phyloP scores from a whole-genome alignment of 1,284 basidiomycete species.

The Tremellales sp. region DNA sequence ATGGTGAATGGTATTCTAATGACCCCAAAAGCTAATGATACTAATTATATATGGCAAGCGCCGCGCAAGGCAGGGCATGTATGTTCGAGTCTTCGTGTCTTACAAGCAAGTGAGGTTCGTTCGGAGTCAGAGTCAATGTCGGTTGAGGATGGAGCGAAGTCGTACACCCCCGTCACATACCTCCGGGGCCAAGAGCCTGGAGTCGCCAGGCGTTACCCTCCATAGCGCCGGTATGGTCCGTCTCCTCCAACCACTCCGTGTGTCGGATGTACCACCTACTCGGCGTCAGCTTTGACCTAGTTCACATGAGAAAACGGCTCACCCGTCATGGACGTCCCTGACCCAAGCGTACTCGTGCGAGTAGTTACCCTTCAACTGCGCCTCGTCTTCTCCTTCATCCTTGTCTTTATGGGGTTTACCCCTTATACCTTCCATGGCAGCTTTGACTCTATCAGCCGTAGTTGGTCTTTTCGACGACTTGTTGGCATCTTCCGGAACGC shows the following conservation, averaged over 20 bases:
- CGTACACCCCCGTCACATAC: too few species aligned
- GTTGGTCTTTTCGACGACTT: not conserved
- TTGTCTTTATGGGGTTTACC: not conserved
- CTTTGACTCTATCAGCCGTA: not conserved
- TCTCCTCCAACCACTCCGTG: not conserved
- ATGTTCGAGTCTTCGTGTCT: too few species aligned
- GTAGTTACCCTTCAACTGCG: not conserved
- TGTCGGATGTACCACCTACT: not conserved
- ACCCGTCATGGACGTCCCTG: not conserved
- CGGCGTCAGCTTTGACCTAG: not conserved
- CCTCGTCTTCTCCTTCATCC: not conserved
- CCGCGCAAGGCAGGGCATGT: too few species aligned
- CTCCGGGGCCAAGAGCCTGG: slow-evolving; percentile 4
- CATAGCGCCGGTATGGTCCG: not conserved
- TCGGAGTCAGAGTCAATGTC: too few species aligned
- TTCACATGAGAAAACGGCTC: not conserved
- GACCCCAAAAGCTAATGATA: too few species aligned
- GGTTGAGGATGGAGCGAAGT: too few species aligned
- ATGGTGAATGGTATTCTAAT: too few species aligned
- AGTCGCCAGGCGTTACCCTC: not conserved
- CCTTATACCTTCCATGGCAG: not conserved
- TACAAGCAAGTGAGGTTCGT: too few species aligned
- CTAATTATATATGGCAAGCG: too few species aligned
- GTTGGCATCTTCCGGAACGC: not conserved
- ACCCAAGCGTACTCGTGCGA: not conserved